Percentiles rank a stretch among this genome's conserved stretches.
These are phyloP conservation scores for Pythium angustatum DNA, from an alignment of 352 stramenopile genomes.

Conservation along the genomic window DNA sequence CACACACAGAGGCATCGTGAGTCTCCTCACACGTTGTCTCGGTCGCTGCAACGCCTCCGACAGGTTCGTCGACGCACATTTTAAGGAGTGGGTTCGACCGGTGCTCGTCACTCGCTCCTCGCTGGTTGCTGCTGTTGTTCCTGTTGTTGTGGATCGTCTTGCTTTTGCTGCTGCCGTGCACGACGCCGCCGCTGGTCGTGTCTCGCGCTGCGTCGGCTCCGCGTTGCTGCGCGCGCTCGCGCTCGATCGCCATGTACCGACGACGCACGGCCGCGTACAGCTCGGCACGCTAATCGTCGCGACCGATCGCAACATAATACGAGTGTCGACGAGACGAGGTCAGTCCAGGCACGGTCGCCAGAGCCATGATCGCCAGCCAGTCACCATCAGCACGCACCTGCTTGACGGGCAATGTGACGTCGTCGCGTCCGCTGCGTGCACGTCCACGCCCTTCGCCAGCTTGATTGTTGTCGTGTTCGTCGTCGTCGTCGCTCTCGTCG, in stretches of 20 bases:
- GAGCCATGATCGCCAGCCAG: no score
- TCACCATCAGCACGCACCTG: neutral
- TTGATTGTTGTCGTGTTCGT: conserved; percentile 2
- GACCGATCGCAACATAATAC: neutral
- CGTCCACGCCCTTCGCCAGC: neutral
- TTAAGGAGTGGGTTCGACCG: neutral
- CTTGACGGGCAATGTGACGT: neutral
- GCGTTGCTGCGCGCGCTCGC: conserved; percentile 28
- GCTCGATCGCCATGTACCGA: conserved; percentile 63
- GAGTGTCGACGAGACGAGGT: no score
- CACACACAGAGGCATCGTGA: no score
- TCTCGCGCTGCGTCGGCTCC: neutral
- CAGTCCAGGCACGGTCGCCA: no score
- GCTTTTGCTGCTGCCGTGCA: no score
- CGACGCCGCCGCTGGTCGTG: neutral
- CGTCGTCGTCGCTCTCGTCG: conserved; percentile 5
- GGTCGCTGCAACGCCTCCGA: no score
- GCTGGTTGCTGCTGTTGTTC: neutral
- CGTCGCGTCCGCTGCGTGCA: neutral
- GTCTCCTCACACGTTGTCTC: no score
- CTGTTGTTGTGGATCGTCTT: neutral
- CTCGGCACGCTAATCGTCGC: conserved; percentile 32
- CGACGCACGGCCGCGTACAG: conserved; percentile 55
- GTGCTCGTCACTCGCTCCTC: neutral
- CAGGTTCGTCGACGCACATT: no score